Evolutionary conservation across 129 eudicot species (phyloP), one percentile per base, ranked within the genome.

Genomic region (Oenanthe sinensis): DNA sequence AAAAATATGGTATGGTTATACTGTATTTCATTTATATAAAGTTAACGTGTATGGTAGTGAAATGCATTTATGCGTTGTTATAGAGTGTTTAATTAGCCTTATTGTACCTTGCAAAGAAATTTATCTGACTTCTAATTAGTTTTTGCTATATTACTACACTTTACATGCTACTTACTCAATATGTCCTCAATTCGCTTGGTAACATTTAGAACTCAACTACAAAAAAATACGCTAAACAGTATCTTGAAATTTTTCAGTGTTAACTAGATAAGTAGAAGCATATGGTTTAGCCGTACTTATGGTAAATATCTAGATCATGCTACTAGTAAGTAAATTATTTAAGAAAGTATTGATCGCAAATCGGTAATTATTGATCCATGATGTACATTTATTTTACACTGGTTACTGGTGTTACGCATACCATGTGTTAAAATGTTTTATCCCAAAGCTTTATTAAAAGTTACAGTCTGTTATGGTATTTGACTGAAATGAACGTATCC

Each of bases 1-100:
- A 63, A 49, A 74, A 80, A 85, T 37, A 70, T 86, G 85, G 98
- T 91, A 86, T 79, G 42, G 42, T 67, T 30, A 30, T 15, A 11
- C 6, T 10, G 42, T 67, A 3, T 67, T 65, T 1, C 8, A 33
- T 30, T 65, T 11, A 5, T 20, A 65, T 28, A 3, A 10, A 3
- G 17, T 3, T 24, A 24, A 60, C 22, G 4, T 24, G 33, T n/a
- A 6, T 60, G 15, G 33, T 60, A n/a, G 68, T n/a, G 11, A 6
- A 16, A 17, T 50, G 58, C 19, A 50, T 50, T 50, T 50, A 17
- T 50, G 58, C 58, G 20, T 50, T 16, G 4, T 17, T 17, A 22
- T 20, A 50, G 58, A 50, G 58, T 50, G 58, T 13, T 14, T 14
- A 28, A 1, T 0, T 28, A 6, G 26, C n/a, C 17, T 16, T 0